Evolutionary conservation across 1,139 yeast genomes (phyloP), one percentile per base, ranked within the genome.

Genomic region (Magnusiomyces paraingens): DNA sequence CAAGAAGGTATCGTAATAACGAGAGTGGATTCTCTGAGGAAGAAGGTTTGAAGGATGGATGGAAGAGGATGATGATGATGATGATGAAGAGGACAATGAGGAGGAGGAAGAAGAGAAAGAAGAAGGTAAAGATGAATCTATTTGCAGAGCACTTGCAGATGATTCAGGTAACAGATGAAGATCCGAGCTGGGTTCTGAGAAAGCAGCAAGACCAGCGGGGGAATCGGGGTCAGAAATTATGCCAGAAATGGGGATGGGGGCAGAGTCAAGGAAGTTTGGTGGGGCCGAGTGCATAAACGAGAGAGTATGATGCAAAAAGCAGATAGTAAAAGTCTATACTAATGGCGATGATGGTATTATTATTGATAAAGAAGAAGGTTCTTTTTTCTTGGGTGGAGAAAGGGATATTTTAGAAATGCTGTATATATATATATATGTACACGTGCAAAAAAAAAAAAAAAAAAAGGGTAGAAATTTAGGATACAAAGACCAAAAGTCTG

Each of bases 1-100:
- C n/a, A n/a, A 36, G 17, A 40, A 32, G 8, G 53, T 46, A 42
- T 40, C 46, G 18, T 45, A 46, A 20, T 46, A 42, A 40, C 46
- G 46, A 15, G 53, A 51, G 10, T 51, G 50, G 29, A 40, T 38
- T 51, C 47, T 22, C 29, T 36, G 18, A 15, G 29, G 35, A 15
- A 17, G 17, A 40, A n/a, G n/a, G 17, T 36, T 36, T n/a, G 40
- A 39, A 12, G 26, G 41, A 22, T n/a, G 51, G 40, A n/a, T 36
- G 17, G n/a, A 12, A 36, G 40, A 36, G 10, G 36, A 32, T 32
- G 36, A 12, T 8, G 36, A 12, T 32, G 36, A 32, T 32, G 36
- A 32, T 10, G 36, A 32, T 10, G 12, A 32, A 32, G 36, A 32
- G 36, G 36, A 32, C 36, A 32, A 32, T 10, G 36, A 32, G 36